Conservation (phyloP, 2,329 filamentous ascomycete genomes). For the Beauveria caledonica region DNA sequence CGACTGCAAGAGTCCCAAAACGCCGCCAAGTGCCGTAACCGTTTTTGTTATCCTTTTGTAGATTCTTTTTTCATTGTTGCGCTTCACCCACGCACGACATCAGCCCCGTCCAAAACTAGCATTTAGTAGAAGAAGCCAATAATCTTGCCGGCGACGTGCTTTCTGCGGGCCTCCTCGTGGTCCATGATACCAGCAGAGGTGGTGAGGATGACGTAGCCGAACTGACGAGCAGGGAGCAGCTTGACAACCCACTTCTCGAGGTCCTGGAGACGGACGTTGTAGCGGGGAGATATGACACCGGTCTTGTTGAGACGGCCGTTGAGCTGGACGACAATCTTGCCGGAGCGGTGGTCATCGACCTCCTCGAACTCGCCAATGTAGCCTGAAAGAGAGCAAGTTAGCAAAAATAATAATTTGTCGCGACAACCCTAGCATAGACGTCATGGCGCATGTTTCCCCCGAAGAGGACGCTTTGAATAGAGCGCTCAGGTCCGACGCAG, state of each 20-base stretch:
- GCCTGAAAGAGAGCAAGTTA: slow-evolving; percentile 44
- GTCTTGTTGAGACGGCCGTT: slow-evolving; percentile 99
- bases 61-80: slow-evolving; percentile 15
- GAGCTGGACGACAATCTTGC: slow-evolving; percentile 99
- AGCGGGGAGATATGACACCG: slow-evolving; percentile 97
- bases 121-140: slow-evolving; percentile 98
- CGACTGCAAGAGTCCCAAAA: slow-evolving; percentile 28
- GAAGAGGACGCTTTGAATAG: slow-evolving; percentile 31
- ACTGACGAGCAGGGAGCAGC: slow-evolving; percentile 98
- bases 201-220: slow-evolving; percentile 98
- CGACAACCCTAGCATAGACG: slow-evolving; percentile 11
- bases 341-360: slow-evolving; percentile 97
- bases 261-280: slow-evolving; percentile 96
- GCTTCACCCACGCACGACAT: slow-evolving; percentile 11
- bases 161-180: slow-evolving; percentile 98
- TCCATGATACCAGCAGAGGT: slow-evolving; percentile 99
- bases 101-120: slow-evolving; percentile 5
- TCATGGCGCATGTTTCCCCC: slow-evolving; percentile 23
- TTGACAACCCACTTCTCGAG: slow-evolving; percentile 99
- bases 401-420: neutral
- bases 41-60: slow-evolving; percentile 13
- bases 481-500: slow-evolving; percentile 10
- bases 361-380: slow-evolving; percentile 99
- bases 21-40: slow-evolving; percentile 28
- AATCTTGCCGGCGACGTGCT: slow-evolving; percentile 99